A percentile compares a stretch with the other conserved stretches of the same genome.
Evolutionary conservation across 2,329 filamentous ascomycete genomes (phyloP).

Genomic region (Trichoderma oligosporum): DNA sequence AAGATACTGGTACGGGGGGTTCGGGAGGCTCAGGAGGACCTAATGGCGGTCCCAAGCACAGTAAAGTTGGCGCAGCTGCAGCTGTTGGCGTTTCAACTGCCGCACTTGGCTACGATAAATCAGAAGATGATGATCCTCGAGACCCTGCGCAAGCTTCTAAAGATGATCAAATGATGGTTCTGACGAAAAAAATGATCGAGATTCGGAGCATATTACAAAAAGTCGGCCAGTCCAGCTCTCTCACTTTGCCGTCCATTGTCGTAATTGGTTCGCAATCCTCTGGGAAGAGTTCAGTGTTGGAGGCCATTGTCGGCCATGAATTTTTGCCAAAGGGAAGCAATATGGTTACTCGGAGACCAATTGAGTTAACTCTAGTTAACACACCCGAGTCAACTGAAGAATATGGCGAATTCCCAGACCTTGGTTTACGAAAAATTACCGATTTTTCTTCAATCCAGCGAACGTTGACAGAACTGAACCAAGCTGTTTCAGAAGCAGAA

Average conservation of each 20-base stretch:
- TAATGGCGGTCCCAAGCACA: conserved; percentile 57
- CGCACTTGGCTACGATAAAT: conserved; percentile 73
- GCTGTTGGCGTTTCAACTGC: conserved; percentile 70
- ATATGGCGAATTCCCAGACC: conserved; percentile 92
- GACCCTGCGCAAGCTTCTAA: conserved; percentile 63
- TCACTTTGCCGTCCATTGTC: conserved; percentile 94
- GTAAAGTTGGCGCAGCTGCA: conserved; percentile 56
- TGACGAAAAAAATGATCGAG: conserved; percentile 99
- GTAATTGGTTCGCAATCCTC: conserved; percentile 98
- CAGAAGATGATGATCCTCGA: conserved; percentile 60
- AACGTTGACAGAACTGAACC: conserved; percentile 89
- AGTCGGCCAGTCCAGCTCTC: conserved; percentile 82
- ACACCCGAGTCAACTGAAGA: conserved; percentile 82
- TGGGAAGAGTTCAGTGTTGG: conserved; percentile 93
- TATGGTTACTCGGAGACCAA: conserved; percentile 95
- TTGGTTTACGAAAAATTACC: conserved; percentile 82
- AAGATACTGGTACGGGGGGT: conserved; percentile 54
- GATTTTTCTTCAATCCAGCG: conserved; percentile 91
- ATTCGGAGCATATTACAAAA: conserved; percentile 87
- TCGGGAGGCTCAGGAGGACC: conserved; percentile 47
- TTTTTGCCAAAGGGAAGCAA: conserved; percentile 97
- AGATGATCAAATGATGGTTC: conserved; percentile 98
- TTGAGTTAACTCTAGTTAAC: conserved; percentile 94
- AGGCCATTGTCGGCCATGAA: conserved; percentile 96
- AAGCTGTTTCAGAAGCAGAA: conserved; percentile 83